Base-by-base conservation (phyloP, 768 basidiomycete genomes). In the Guyanaporus albipodus region DNA sequence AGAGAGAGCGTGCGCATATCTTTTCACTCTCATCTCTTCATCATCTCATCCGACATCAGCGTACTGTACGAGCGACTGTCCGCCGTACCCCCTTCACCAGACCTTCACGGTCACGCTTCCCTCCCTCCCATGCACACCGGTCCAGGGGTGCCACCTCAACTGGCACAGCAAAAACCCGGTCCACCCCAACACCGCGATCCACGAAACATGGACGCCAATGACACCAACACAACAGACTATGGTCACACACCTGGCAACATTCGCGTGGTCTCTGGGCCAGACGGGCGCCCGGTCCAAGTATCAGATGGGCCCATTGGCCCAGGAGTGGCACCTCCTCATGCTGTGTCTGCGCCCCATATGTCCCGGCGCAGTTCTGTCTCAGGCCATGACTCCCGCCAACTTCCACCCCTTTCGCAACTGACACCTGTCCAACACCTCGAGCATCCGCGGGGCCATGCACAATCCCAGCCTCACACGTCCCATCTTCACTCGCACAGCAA, bases 61-160 rank as follows among this genome's bases (percentile, higher is more conserved):
- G 80, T 91, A 34, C 70, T 91, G 45, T 91, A 91, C 61, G 88
- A 91, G 66, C 83, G 87, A 42, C 72, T 91, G 9, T 76, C 82
- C 41, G 72, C 73, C 31, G 70, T 80, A 18, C 78, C 83, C 18
- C 76, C 80, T 34, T 78, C 80, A 2, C 79, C 77, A 47, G 76
- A 73, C 52, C 44, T 70, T 26, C 74, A 73, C 29, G 72, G 70
- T 52, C 73, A 74, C 38, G 64, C 57, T 15, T 44, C 56, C 14
- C 61, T 70, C 4, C 67, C 67, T 38, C 55, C 61, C 19, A 46
- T 64, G 26, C 68, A 72, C 38, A 38, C 64, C 6, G 69, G 60
- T 31, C 66, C 69, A 17, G 70, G 65, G 3, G 56, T 67, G 28
- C 69, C 71, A 41, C 64, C 64, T 37, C 73, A 67, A 36, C 69